These are phyloP conservation scores for Fraxinus nigra DNA, from an alignment of 305 asterid genomes.

Conservation along the genomic window DNA sequence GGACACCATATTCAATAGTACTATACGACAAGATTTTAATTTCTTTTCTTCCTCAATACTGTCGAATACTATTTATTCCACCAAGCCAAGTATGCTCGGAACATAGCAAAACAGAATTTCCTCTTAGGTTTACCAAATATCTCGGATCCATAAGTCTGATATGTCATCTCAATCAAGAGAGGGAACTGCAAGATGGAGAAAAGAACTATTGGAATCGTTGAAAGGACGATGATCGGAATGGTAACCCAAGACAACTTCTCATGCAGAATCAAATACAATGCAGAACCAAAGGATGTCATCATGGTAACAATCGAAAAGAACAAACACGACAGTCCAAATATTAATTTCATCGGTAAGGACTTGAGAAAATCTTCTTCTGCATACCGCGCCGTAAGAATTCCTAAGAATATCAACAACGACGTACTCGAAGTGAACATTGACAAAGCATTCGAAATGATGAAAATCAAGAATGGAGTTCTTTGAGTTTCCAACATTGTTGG, in stretches of 20 bases:
- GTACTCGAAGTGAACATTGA: slow-evolving; percentile 41
- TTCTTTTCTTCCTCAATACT: not conserved
- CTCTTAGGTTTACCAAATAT: slow-evolving; percentile 29
- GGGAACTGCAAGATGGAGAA: slow-evolving; percentile 33
- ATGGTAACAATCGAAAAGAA: slow-evolving; percentile 46
- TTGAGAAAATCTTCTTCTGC: slow-evolving; percentile 41
- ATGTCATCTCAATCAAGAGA: slow-evolving; percentile 38
- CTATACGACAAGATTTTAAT: not conserved
- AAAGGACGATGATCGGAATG: slow-evolving; percentile 30
- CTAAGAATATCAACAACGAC: slow-evolving; percentile 39
- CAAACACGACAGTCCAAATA: slow-evolving; percentile 34
- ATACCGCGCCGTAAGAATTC: slow-evolving; percentile 40
- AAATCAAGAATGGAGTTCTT: slow-evolving; percentile 8
- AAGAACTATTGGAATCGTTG: slow-evolving; percentile 32
- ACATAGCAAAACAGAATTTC: not conserved
- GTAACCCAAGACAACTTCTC: slow-evolving; percentile 30
- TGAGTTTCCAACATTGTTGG: slow-evolving; percentile 25
- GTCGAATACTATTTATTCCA: not conserved
- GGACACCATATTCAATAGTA: not conserved
- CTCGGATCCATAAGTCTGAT: slow-evolving; percentile 29
- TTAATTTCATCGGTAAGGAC: slow-evolving; percentile 40
- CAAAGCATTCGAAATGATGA: slow-evolving; percentile 33
- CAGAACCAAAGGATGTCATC: slow-evolving; percentile 43
- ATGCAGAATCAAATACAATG: slow-evolving; percentile 27
- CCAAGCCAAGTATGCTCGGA: not conserved